Evolutionary conservation across 2,329 filamentous ascomycete genomes (phyloP).

Genomic region (Sporothrix luriei): DNA sequence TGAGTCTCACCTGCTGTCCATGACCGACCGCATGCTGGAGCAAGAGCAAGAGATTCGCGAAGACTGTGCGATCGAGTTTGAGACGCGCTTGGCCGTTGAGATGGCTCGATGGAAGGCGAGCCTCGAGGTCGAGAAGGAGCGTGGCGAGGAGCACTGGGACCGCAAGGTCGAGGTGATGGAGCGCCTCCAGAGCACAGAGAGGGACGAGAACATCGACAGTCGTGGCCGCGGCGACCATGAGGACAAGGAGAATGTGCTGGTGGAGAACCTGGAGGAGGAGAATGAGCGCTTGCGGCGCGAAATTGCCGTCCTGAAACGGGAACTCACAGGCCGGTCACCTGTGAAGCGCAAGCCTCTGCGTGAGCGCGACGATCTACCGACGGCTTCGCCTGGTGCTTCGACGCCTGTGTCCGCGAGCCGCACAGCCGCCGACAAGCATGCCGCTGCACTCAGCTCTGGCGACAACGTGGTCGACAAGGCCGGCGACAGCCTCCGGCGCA

Average conservation of each 20-base stretch:
- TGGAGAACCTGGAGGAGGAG: slow-evolving; percentile 69
- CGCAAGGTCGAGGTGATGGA: slow-evolving; percentile 70
- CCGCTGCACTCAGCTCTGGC: slow-evolving; percentile 2
- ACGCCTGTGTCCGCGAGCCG: slow-evolving; percentile 32
- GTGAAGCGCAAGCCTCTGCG: slow-evolving; percentile 60
- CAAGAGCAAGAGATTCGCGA: slow-evolving; percentile 85
- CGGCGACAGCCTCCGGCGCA: slow-evolving; percentile 47
- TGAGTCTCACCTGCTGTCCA: slow-evolving; percentile 71
- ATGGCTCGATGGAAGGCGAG: slow-evolving; percentile 78
- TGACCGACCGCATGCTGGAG: slow-evolving; percentile 65
- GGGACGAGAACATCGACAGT: slow-evolving; percentile 35
- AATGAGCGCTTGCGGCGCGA: slow-evolving; percentile 70
- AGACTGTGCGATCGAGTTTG: slow-evolving; percentile 86
- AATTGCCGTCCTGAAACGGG: slow-evolving; percentile 65
- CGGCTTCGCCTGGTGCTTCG: slow-evolving; percentile 25
- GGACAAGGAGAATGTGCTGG: slow-evolving; percentile 63
- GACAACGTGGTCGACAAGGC: slow-evolving; percentile 17
- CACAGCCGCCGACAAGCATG: slow-evolving; percentile 27
- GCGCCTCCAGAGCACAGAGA: slow-evolving; percentile 39
- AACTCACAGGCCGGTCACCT: slow-evolving; percentile 65
- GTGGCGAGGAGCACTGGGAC: slow-evolving; percentile 82
- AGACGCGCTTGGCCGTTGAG: slow-evolving; percentile 72
- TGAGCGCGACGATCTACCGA: slow-evolving; percentile 55
- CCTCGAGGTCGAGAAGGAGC: slow-evolving; percentile 76
- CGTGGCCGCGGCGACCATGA: slow-evolving; percentile 44